These are phyloP conservation scores for Yamadazyma dushanensis DNA, from an alignment of 1,139 yeast genomes.

Conservation along the genomic window DNA sequence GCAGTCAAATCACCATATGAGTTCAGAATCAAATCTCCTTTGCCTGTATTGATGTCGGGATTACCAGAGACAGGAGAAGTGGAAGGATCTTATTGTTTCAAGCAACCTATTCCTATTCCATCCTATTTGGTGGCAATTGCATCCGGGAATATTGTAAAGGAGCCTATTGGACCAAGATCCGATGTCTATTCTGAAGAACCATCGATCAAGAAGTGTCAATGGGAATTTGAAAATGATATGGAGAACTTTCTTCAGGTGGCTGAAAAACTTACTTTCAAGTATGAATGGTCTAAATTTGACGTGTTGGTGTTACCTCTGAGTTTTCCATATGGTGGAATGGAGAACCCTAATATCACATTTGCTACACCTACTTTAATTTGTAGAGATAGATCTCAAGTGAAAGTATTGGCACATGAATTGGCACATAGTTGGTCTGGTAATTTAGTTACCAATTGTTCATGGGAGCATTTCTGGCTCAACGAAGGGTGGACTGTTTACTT, in stretches of 20 bases:
- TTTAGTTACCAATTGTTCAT: constrained; percentile 36
- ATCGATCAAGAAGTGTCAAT: constrained; percentile 27
- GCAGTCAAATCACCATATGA: constrained; percentile 35
- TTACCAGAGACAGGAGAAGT: constrained; percentile 20
- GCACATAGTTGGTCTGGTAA: constrained; percentile 44
- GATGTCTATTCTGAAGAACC: constrained; percentile 31
- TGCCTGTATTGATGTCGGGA: constrained; percentile 39
- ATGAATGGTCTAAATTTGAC: constrained; percentile 37
- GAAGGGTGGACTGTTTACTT: constrained; percentile 44
- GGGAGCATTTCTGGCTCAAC: constrained; percentile 43
- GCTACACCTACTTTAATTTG: constrained; percentile 38
- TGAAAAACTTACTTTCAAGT: constrained; percentile 31
- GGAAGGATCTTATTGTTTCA: constrained; percentile 21
- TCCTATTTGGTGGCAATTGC: constrained; percentile 37
- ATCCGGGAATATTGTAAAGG: constrained; percentile 31
- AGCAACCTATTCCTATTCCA: constrained; percentile 39
- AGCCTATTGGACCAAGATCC: constrained; percentile 38
- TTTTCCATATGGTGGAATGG: constrained; percentile 45
- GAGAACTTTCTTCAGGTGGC: constrained; percentile 35
- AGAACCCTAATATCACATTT: constrained; percentile 38
- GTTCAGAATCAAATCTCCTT: constrained; percentile 32
- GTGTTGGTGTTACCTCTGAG: constrained; percentile 34
- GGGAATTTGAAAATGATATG: constrained; percentile 41
- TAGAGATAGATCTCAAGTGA: constrained; percentile 35
- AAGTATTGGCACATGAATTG: constrained; percentile 39